A percentile compares a stretch with the other conserved stretches of the same genome.
Evolutionary conservation across 306 rosid genomes (phyloP).

Genomic region (Cicer cuneatum): DNA sequence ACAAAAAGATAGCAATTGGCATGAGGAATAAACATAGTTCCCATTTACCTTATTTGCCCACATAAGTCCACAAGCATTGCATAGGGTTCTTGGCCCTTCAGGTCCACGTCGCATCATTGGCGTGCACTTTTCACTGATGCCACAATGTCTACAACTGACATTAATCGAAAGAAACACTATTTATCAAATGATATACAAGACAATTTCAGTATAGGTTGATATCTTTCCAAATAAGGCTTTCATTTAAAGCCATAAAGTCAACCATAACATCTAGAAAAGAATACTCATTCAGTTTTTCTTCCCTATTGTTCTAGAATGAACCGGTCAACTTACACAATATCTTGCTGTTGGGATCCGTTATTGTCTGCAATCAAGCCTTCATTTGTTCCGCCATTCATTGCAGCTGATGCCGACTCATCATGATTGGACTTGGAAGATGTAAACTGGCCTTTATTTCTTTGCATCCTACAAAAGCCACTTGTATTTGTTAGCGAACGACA

Average conservation of each 20-base stretch:
- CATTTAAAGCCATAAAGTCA: not conserved
- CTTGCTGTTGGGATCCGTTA: slow-evolving; percentile 69
- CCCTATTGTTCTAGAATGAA: slow-evolving; percentile 35
- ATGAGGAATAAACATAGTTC: slow-evolving; percentile 6
- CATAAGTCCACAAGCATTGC: slow-evolving; percentile 89
- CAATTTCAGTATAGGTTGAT: slow-evolving; percentile 20
- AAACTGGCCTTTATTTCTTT: slow-evolving; percentile 81
- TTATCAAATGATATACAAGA: slow-evolving; percentile 27
- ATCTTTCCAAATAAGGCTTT: slow-evolving; percentile 34
- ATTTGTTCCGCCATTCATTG: slow-evolving; percentile 58
- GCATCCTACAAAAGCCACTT: slow-evolving; percentile 62
- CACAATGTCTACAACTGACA: slow-evolving; percentile 79
- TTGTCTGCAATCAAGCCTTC: slow-evolving; percentile 60
- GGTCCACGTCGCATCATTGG: slow-evolving; percentile 93
- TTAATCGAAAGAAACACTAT: slow-evolving; percentile 27
- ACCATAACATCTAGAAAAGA: slow-evolving; percentile 16
- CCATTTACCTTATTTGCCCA: slow-evolving; percentile 85
- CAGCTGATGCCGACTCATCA: slow-evolving; percentile 68
- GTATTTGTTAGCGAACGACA: slow-evolving; percentile 27
- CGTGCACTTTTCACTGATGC: slow-evolving; percentile 70
- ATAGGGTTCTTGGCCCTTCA: slow-evolving; percentile 83
- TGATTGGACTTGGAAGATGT: slow-evolving; percentile 68
- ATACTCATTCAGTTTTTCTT: slow-evolving; percentile 6
- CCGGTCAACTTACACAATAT: slow-evolving; percentile 64
- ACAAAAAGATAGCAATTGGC: slow-evolving; percentile 10